phyloP scores from a whole-genome alignment of 2,329 filamentous ascomycete genomes.

The Penicillium freii region DNA sequence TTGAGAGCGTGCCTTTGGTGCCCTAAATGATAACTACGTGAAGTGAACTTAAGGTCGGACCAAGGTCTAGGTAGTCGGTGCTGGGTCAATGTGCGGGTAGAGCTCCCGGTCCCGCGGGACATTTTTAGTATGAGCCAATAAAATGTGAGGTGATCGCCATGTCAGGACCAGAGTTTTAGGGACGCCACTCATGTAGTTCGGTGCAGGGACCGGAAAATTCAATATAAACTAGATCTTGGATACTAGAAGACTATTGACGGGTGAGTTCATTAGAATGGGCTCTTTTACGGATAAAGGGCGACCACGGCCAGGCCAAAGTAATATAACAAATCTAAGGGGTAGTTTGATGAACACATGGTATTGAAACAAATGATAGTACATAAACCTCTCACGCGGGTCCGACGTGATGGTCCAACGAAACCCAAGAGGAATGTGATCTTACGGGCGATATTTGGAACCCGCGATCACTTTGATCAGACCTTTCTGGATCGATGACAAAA shows the following conservation, averaged over 20 bases:
- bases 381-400: background rate
- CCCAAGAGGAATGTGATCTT: background rate
- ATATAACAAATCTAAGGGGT: background rate
- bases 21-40: no score
- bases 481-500: background rate
- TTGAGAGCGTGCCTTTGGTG: no score
- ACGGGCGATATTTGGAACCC: background rate
- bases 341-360: background rate
- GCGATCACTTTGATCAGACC: background rate
- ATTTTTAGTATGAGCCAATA: no score
- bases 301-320: background rate
- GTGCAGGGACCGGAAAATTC: background rate
- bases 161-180: background rate
- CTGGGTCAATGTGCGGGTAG: no score
- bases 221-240: background rate
- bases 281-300: background rate
- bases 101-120: no score
- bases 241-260: background rate
- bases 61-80: no score
- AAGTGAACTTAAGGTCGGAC: no score
- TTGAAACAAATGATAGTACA: background rate
- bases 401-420: background rate
- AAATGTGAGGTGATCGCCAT: background rate
- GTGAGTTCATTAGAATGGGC: background rate
- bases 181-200: background rate